Conservation (phyloP, 106 monocot genomes). For the Allium fistulosum region DNA sequence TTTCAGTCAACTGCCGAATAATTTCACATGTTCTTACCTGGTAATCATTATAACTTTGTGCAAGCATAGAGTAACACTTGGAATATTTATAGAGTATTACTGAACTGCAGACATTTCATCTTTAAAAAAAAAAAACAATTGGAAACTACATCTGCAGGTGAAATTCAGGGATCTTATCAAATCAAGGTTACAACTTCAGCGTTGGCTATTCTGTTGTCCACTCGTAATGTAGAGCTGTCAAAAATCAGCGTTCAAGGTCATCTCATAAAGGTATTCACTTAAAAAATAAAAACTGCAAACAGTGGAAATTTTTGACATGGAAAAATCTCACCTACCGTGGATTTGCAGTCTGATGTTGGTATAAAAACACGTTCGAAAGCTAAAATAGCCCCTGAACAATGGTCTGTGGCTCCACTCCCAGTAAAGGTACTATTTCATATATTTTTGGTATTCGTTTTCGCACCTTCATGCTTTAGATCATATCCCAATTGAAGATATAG, state of each 20-base stretch:
- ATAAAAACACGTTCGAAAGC: constrained; percentile 93
- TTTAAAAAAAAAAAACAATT: no score
- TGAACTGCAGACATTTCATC: no score
- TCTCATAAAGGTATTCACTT: constrained; percentile 58
- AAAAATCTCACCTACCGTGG: constrained; percentile 5
- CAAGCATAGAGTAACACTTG: neutral
- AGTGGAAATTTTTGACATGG: neutral
- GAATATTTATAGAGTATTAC: no score
- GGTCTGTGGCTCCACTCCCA: constrained; percentile 75
- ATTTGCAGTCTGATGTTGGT: constrained; percentile 58
- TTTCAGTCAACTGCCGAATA: neutral
- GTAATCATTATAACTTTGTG: neutral
- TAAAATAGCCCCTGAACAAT: constrained; percentile 64
- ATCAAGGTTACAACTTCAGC: constrained; percentile 95
- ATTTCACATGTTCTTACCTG: neutral
- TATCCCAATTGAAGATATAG: no score
- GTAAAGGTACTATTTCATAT: constrained; percentile 46
- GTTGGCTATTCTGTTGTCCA: constrained; percentile 63
- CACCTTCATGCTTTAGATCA: no score
- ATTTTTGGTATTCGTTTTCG: no score
- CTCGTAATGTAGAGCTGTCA: constrained; percentile 50
- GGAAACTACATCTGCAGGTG: constrained; percentile 37
- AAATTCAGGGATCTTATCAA: constrained; percentile 94
- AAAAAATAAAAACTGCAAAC: neutral
- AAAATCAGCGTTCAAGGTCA: constrained; percentile 75